Evolutionary conservation across 306 rosid genomes (phyloP).

Genomic region (Calophaca sinica): DNA sequence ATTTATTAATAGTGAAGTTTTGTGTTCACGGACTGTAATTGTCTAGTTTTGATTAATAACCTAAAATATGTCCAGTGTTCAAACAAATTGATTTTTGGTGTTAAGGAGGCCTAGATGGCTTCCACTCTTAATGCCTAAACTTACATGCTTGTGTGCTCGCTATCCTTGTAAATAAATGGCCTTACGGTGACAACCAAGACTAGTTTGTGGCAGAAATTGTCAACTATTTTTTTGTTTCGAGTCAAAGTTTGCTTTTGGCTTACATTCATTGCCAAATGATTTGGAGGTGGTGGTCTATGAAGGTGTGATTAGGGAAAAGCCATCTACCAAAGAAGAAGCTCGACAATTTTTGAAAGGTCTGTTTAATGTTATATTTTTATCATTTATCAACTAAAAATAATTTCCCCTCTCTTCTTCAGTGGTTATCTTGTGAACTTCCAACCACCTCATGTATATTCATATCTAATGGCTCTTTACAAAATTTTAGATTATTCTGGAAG

Average conservation of each 20-base stretch:
- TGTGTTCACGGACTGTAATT: slow-evolving; percentile 1
- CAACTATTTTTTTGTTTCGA: slow-evolving; percentile 22
- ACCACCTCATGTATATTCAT: slow-evolving; percentile 11
- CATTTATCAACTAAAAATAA: slow-evolving; percentile 22
- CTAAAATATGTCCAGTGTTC: slow-evolving; percentile 24
- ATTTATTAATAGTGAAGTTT: slow-evolving; percentile 7
- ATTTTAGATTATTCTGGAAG: slow-evolving; percentile 86
- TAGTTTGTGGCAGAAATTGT: slow-evolving; percentile 39
- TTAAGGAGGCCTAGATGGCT: slow-evolving; percentile 37
- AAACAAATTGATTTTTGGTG: slow-evolving; percentile 38
- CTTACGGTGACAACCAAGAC: slow-evolving; percentile 57
- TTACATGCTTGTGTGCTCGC: slow-evolving; percentile 28
- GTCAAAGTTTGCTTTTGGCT: slow-evolving; percentile 47
- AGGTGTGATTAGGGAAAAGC: slow-evolving; percentile 92
- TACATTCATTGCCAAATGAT: slow-evolving; percentile 61
- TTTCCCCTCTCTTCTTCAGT: background rate
- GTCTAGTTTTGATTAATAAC: slow-evolving; percentile 30
- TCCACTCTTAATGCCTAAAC: slow-evolving; percentile 32
- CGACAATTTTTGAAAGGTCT: slow-evolving; percentile 85
- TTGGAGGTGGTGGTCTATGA: slow-evolving; percentile 98
- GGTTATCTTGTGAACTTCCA: slow-evolving; percentile 17
- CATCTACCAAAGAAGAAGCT: slow-evolving; percentile 92
- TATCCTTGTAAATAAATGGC: slow-evolving; percentile 69
- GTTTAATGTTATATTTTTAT: slow-evolving; percentile 31
- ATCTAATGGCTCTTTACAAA: background rate